These are phyloP conservation scores for Kickxella alabastrina DNA, from an alignment of 192 early-diverging fungal species.

Conservation along the genomic window DNA sequence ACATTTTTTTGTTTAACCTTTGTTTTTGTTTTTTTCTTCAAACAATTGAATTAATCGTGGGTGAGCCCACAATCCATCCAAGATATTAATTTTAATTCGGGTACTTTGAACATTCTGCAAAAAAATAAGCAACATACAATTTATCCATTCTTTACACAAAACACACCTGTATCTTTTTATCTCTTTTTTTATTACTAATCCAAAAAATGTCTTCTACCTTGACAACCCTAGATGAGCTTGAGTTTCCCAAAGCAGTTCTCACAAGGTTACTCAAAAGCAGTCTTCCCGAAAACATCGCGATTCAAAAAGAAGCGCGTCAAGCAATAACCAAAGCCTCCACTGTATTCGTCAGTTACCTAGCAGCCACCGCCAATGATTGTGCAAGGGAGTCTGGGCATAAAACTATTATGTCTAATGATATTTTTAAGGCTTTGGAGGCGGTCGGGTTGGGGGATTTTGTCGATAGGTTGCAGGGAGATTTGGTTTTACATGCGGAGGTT, in stretches of 20 bases:
- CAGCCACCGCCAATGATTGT: conserved; percentile 46
- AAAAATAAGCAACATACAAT: neutral
- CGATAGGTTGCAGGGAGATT: conserved; percentile 21
- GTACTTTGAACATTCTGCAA: too few species aligned
- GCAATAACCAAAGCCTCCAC: conserved; percentile 27
- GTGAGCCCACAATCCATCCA: too few species aligned
- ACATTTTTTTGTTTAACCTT: neutral
- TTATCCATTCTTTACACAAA: neutral
- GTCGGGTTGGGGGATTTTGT: conserved; percentile 40
- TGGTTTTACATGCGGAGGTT: conserved; percentile 15
- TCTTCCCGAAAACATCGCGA: conserved; percentile 40
- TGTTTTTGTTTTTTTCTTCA: neutral
- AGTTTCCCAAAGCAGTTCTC: conserved; percentile 44
- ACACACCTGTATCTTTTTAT: neutral
- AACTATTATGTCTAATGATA: conserved; percentile 37
- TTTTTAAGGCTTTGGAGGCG: conserved; percentile 38
- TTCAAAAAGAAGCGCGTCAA: conserved; percentile 42
- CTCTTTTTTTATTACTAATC: neutral
- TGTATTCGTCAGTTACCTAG: conserved; percentile 46
- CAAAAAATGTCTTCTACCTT: neutral
- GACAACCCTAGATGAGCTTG: conserved; percentile 35
- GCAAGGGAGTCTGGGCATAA: conserved; percentile 40
- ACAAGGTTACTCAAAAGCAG: conserved; percentile 33
- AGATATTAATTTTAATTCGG: too few species aligned
- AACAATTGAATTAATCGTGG: neutral